These are phyloP conservation scores for Phytophthora tentaculata DNA, from an alignment of 352 stramenopile species.

Conservation along the genomic window DNA sequence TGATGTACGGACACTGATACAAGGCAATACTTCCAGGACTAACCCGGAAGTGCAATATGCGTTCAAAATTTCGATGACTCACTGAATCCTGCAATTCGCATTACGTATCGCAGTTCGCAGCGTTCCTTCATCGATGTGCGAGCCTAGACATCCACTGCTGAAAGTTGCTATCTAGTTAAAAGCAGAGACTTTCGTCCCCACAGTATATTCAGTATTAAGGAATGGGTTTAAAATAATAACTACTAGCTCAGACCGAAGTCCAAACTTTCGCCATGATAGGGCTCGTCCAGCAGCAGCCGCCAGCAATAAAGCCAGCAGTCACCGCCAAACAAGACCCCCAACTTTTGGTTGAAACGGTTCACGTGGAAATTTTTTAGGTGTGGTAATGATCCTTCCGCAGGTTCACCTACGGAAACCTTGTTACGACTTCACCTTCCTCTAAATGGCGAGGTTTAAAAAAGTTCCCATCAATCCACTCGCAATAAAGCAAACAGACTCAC, in stretches of 20 bases:
- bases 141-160: conserved; percentile 63
- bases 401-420: conserved; percentile 30
- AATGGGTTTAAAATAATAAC: conserved; percentile 44
- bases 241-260: conserved; percentile 5
- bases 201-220: conserved; percentile 25
- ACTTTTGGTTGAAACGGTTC: conserved; percentile 15
- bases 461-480: too few species aligned
- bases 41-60: conserved; percentile 89
- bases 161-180: conserved; percentile 70
- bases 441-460: conserved; percentile 5
- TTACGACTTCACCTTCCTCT: conserved; percentile 27
- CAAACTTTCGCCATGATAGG: conserved; percentile 11
- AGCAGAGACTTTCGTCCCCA: conserved; percentile 60
- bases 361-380: conserved; percentile 30
- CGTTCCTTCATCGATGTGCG: conserved; percentile 92
- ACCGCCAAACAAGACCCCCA: conserved; percentile 10
- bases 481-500: conserved; percentile 26
- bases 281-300: conserved; percentile 1
- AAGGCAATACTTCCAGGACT: conserved; percentile 81
- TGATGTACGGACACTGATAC: conserved; percentile 48
- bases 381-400: conserved; percentile 37
- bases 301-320: background rate
- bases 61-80: conserved; percentile 92
- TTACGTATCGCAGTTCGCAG: conserved; percentile 59
- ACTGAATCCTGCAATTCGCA: conserved; percentile 91